These are phyloP conservation scores for Trichoderma afroharzianum DNA, from an alignment of 2,329 filamentous ascomycete genomes.

Conservation along the genomic window DNA sequence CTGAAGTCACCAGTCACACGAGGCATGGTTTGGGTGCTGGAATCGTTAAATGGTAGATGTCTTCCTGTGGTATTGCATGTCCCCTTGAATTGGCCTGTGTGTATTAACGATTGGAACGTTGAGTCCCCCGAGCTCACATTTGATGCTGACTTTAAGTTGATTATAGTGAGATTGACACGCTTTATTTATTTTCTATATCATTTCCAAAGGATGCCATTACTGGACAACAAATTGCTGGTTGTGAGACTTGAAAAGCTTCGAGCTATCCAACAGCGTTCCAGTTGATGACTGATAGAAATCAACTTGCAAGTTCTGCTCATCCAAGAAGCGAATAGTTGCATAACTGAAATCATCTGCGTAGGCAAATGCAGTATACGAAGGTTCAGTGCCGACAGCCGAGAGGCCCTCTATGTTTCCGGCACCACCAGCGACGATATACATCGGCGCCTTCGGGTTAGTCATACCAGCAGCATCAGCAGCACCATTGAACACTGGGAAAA, in stretches of 20 bases:
- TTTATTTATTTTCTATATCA: background rate
- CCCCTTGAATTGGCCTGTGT: background rate
- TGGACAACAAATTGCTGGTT: conserved; percentile 43
- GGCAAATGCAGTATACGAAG: conserved; percentile 44
- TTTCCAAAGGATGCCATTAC: background rate
- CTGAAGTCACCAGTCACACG: too few species aligned
- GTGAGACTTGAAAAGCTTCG: conserved; percentile 48
- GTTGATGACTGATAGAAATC: conserved; percentile 49
- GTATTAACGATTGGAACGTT: background rate
- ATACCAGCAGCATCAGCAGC: conserved; percentile 36
- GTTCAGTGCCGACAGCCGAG: conserved; percentile 38
- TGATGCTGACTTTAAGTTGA: too few species aligned
- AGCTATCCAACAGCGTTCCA: conserved; percentile 46
- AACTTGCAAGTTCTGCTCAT: conserved; percentile 44
- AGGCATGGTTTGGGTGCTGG: background rate
- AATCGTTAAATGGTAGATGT: background rate
- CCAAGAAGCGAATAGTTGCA: conserved; percentile 44
- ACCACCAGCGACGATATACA: conserved; percentile 47
- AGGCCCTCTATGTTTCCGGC: conserved; percentile 56
- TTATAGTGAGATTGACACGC: background rate
- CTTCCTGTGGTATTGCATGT: background rate
- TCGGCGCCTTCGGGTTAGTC: conserved; percentile 31
- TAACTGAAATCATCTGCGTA: conserved; percentile 53
- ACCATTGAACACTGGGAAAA: conserved; percentile 39
- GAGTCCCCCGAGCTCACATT: too few species aligned